A percentile compares a stretch with the other conserved stretches of the same genome.
Evolutionary conservation across 768 basidiomycete genomes (phyloP).

Genomic region (Termitomyces sp.): DNA sequence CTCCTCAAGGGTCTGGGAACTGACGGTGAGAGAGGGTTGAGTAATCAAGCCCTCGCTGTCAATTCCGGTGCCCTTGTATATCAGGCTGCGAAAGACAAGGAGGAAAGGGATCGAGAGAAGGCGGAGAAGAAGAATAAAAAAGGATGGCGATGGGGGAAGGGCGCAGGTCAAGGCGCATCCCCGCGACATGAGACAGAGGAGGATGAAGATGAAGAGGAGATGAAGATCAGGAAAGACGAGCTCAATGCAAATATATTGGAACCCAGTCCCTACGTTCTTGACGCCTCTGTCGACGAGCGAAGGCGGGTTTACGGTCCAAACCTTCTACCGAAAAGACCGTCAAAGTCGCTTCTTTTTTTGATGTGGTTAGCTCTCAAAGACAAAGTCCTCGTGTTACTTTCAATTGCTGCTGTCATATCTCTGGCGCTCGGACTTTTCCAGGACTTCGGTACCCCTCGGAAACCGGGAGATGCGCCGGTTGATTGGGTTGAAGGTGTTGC

Average conservation of each 20-base stretch:
- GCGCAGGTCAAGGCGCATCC: constrained; percentile 19
- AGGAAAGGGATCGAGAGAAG: constrained; percentile 7
- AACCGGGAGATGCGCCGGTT: constrained; percentile 64
- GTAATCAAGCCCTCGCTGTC: constrained; percentile 11
- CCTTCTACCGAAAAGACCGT: constrained; percentile 60
- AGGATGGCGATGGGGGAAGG: constrained; percentile 8
- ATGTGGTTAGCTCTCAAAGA: constrained; percentile 89
- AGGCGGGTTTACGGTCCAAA: constrained; percentile 72
- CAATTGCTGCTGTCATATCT: constrained; percentile 89
- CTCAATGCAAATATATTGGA: constrained; percentile 34
- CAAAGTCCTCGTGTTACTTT: constrained; percentile 85
- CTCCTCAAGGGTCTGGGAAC: constrained; percentile 76
- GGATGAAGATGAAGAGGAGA: constrained; percentile 10
- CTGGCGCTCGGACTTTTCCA: constrained; percentile 93
- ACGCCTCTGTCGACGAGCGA: constrained; percentile 54
- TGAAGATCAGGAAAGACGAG: constrained; percentile 20
- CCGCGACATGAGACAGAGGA: constrained; percentile 20
- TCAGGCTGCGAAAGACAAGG: constrained; percentile 7
- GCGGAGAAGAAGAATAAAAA: constrained; percentile 15
- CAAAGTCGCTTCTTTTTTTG: constrained; percentile 64
- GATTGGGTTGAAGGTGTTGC: constrained; percentile 97
- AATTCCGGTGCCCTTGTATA: constrained; percentile 13
- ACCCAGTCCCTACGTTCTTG: constrained; percentile 15
- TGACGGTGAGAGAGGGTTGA: constrained; percentile 43
- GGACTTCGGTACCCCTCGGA: constrained; percentile 72